Evolutionary conservation across 2,329 filamentous ascomycete genomes (phyloP).

Genomic region (Fusarium sulawesiense): DNA sequence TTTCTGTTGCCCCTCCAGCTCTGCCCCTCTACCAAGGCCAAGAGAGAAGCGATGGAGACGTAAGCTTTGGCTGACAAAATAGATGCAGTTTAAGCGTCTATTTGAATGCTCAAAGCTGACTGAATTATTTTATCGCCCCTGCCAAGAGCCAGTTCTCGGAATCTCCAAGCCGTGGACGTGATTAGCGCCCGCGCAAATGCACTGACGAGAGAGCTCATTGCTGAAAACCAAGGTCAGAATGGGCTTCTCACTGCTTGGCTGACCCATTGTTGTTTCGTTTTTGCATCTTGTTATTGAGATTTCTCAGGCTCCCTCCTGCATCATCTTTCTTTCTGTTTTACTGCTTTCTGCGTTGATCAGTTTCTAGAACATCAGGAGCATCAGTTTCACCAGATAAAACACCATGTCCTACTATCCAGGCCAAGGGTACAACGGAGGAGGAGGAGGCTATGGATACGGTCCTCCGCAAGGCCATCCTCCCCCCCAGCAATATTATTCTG

Average conservation of each 20-base stretch:
- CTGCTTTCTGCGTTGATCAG: conserved; percentile 3
- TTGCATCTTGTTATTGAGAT: conserved; percentile 10
- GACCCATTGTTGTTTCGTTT: conserved; percentile 23
- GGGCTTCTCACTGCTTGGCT: conserved; percentile 6
- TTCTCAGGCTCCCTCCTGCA: conserved; percentile 26
- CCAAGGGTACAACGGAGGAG: conserved; percentile 54
- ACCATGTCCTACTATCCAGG: conserved; percentile 57
- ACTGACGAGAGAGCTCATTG: conserved; percentile 2
- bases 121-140: background rate
- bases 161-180: background rate
- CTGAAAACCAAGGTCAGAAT: conserved; percentile 16
- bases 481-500: background rate
- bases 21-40: conserved; percentile 10
- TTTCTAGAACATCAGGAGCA: conserved; percentile 3
- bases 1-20: conserved; percentile 19
- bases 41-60: background rate
- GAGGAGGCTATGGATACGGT: conserved; percentile 46
- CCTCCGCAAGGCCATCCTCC: conserved; percentile 43
- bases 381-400: conserved; percentile 11
- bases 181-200: conserved; percentile 35
- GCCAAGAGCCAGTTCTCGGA: background rate
- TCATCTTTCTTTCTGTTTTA: conserved; percentile 1
- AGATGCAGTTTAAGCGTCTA: background rate
- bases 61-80: background rate
- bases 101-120: background rate